Percentiles rank a stretch among this genome's conserved stretches.
Evolutionary conservation across 805 yeast species (phyloP).

Genomic region (Barnettozyma populi): DNA sequence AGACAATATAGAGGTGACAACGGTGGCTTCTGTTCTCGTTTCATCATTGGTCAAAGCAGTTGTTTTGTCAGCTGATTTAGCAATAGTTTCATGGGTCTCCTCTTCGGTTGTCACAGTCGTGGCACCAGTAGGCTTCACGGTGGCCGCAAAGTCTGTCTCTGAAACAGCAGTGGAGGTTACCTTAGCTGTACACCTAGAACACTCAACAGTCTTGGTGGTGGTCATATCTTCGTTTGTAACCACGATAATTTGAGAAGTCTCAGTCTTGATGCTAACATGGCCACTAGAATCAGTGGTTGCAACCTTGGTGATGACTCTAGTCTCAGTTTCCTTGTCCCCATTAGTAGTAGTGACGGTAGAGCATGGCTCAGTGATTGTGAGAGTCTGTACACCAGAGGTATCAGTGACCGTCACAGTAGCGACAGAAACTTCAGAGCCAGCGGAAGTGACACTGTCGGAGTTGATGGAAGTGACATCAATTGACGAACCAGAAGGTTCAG

Average conservation of each 20-base stretch:
- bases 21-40: background rate
- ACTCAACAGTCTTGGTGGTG: background rate
- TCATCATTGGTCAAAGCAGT: background rate
- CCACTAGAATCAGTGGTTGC: background rate
- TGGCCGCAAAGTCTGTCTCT: no score
- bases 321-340: background rate
- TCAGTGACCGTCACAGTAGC: background rate
- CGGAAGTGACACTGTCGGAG: background rate
- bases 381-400: background rate
- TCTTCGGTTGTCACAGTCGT: no score
- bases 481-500: background rate
- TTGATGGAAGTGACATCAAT: no score
- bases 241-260: background rate
- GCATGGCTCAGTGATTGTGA: background rate
- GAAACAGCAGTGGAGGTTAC: background rate
- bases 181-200: background rate
- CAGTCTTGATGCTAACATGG: background rate
- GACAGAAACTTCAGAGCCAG: background rate
- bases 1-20: background rate
- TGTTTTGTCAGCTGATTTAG: background rate
- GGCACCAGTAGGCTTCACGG: no score
- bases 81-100: no score
- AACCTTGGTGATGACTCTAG: background rate
- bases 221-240: background rate
- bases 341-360: background rate